Evolutionary conservation across 177 flowering plant species (phyloP), one percentile per base, ranked within the genome.

Genomic region (Telopea speciosissima): DNA sequence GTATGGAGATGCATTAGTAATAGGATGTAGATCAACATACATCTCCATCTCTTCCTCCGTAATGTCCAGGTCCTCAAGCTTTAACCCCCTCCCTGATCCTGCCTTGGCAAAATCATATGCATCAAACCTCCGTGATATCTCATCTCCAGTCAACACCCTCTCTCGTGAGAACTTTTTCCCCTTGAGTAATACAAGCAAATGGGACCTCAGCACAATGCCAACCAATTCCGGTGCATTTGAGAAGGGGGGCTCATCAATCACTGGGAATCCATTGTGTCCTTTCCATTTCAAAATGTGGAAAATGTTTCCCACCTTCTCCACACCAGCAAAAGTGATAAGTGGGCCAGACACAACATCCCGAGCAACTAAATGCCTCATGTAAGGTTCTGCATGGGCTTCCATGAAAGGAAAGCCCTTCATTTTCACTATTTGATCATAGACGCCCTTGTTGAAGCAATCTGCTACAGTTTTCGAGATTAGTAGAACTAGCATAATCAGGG

Each of bases 21-120:
- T 83, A 3, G 97, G 98, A 81, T 93, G 97, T 64, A 93, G 91
- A 80, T 93, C 98, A 22, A 91, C 91, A 72, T 83, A 93, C 98
- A 93, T 90, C 69, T 92, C 93, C 97, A 89, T 87, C 73, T 91
- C 97, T 71, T 89, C 94, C 3, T 78, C 89, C 0, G 33, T 66
- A 14, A 93, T 75, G 1, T 88, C 88, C 79, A 93, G 49, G 78
- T 93, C 97, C 73, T 88, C 97, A 21, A 93, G 68, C 78, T 87
- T 90, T 54, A 86, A 61, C 60, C 97, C 97, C 70, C 85, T 93
- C 1, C 98, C 98, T 1, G 82, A 88, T 42, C 98, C 97, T 10
- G 94, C 80, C 76, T 93, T 93, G 0, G 92, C 97, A 80, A 93
- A 93, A 76, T 90, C 98, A 74, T 75, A 87, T 1, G 97, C 88